phyloP scores from a whole-genome alignment of 257 asterid species.

The Solanum dulcamara region DNA sequence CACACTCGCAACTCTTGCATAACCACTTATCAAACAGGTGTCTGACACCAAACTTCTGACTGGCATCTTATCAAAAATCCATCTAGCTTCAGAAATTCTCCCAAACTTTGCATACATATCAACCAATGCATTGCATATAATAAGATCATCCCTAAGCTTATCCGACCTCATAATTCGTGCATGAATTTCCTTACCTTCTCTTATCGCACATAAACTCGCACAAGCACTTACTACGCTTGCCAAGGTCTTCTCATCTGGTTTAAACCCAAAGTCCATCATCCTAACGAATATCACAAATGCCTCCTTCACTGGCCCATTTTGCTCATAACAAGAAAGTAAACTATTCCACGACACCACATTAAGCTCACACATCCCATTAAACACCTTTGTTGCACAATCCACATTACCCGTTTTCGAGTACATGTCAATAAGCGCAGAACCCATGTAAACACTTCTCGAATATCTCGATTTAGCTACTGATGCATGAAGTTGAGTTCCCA shows the following conservation, averaged over 20 bases:
- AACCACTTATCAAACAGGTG: slow-evolving; percentile 6
- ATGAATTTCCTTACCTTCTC: slow-evolving; percentile 5
- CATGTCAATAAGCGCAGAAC: slow-evolving; percentile 4
- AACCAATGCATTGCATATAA: neutral
- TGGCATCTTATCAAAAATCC: slow-evolving; percentile 5
- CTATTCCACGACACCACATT: slow-evolving; percentile 11
- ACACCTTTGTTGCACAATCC: neutral
- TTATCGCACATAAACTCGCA: neutral
- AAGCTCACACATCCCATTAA: slow-evolving; percentile 2
- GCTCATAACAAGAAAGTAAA: slow-evolving; percentile 7
- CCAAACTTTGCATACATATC: slow-evolving; percentile 6
- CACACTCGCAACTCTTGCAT: slow-evolving; percentile 6
- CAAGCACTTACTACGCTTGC: slow-evolving; percentile 9
- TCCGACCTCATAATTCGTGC: neutral
- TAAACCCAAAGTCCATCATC: neutral
- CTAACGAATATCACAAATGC: neutral
- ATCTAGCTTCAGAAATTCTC: slow-evolving; percentile 1
- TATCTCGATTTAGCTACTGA: neutral
- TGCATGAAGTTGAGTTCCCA: slow-evolving; percentile 1
- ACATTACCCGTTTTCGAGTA: slow-evolving; percentile 1
- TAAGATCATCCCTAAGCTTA: slow-evolving; percentile 3
- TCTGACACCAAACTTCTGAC: slow-evolving; percentile 2
- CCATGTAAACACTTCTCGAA: neutral
- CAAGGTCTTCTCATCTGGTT: slow-evolving; percentile 6
- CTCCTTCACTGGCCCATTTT: slow-evolving; percentile 1